Conservation (phyloP, 2,329 filamentous ascomycete genomes). For the Stagonosporopsis rhizophila region DNA sequence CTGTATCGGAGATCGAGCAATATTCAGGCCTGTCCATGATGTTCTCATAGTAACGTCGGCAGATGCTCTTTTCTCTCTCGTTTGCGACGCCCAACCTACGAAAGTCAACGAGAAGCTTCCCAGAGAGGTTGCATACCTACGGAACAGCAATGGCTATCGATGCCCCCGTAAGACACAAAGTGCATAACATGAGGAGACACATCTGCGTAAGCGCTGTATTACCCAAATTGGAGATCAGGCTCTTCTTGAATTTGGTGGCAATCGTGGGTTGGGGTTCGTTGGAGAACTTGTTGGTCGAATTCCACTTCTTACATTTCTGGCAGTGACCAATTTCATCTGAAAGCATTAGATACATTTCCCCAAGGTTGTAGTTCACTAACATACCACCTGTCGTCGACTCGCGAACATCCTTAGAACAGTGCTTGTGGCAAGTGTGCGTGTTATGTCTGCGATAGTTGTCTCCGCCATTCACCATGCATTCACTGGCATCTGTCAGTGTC, state of each 20-base stretch:
- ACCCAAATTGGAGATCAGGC: slow-evolving; percentile 38
- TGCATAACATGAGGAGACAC: slow-evolving; percentile 32
- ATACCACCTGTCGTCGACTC: slow-evolving; percentile 31
- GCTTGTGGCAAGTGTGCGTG: slow-evolving; percentile 41
- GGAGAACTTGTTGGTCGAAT: slow-evolving; percentile 28
- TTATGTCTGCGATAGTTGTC: slow-evolving; percentile 33
- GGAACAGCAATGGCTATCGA: slow-evolving; percentile 30
- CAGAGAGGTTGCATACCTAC: not conserved
- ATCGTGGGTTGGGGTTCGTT: slow-evolving; percentile 37
- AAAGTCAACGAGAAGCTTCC: not conserved
- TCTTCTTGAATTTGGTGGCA: slow-evolving; percentile 42
- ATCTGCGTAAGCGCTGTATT: slow-evolving; percentile 43
- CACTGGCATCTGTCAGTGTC: slow-evolving; percentile 19
- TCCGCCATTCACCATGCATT: slow-evolving; percentile 43
- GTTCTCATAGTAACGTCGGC: not conserved
- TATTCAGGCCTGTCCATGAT: not conserved
- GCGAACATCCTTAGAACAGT: slow-evolving; percentile 30
- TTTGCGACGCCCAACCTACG: slow-evolving; percentile 12
- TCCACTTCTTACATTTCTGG: slow-evolving; percentile 41
- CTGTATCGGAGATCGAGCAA: slow-evolving; percentile 1
- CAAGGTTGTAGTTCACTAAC: not conserved
- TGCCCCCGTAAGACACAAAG: slow-evolving; percentile 27
- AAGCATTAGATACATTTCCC: not conserved
- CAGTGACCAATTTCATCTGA: slow-evolving; percentile 43
- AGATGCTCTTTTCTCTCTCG: slow-evolving; percentile 8